Evolutionary conservation across 805 yeast genomes (phyloP).

Genomic region (Hanseniaspora valbyensis): DNA sequence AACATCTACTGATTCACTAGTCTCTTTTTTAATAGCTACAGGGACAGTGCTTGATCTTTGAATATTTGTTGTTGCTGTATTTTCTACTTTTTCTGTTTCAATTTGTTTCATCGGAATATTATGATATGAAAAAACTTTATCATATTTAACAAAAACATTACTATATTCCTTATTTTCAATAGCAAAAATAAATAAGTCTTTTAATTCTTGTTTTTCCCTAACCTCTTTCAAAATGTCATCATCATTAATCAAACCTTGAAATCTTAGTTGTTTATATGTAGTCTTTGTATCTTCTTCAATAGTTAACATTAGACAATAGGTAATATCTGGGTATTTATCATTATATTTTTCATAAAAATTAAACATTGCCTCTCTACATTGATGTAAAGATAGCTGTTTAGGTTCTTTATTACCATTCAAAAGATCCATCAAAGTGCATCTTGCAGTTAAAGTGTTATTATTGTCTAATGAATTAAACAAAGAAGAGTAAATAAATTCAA

Average conservation of each 20-base stretch:
- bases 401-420: neutral
- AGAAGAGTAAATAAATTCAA: constrained; percentile 4
- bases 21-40: neutral
- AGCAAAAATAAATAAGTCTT: neutral
- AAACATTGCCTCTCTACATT: neutral
- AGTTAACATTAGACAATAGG: neutral
- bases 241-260: neutral
- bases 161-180: neutral
- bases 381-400: neutral
- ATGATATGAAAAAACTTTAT: neutral
- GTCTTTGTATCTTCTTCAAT: neutral
- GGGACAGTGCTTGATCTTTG: constrained; percentile 1
- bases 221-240: neutral
- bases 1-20: neutral
- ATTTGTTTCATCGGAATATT: neutral
- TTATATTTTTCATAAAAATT: neutral
- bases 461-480: constrained; percentile 1
- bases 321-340: neutral
- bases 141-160: neutral
- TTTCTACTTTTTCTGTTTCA: neutral
- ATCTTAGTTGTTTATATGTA: neutral
- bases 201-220: neutral
- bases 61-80: neutral
- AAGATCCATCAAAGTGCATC: constrained; percentile 7
- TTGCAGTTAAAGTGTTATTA: neutral